Evolutionary conservation across 192 early-diverging fungal genomes (phyloP), one percentile per base, ranked within the genome.

Genomic region (Linnemannia hyalina): DNA sequence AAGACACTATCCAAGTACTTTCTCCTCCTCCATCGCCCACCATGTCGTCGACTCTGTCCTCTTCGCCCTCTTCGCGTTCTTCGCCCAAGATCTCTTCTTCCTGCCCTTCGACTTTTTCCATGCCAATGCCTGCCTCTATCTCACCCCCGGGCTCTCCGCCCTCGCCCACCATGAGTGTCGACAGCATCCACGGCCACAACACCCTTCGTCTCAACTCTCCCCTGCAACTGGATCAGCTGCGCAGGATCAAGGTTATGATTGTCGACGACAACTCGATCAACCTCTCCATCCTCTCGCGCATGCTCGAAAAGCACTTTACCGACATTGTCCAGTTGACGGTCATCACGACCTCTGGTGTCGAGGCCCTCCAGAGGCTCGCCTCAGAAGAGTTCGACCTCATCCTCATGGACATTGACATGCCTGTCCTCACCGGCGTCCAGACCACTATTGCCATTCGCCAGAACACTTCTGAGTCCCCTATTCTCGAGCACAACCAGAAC

Each of bases 341-440:
- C 35, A 70, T 87, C 41, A 89, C 89, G 60, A 68, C 87, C 15
- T 90, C 89, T 42, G 94, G 94, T 41, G 76, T 88, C 15, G 81
- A 77, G 23, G 92, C 90, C 36, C 80, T 95, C 18, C 74, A 91
- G 52, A 46, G 72, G 13, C 82, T 95, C 5, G 70, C 65, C 4
- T 26, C 71, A 49, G 68, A 83, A 11, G 52, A 70, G 6, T 91
- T 91, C 68, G 94, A 95, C 87, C 75, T 93, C 11, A 80, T 94
- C 15, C 86, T 95, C 22, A 90, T 95, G 82, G 94, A 95, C 73
- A 95, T 95, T 88, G 94, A 94, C 69, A 94, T 94, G 94, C 93
- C 94, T 9, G 86, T 88, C 26, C 70, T 94, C 47, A 91, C 88
- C 23, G 94, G 94, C 29, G 78, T 93, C 26, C 90, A 93, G 73